Conservation (phyloP, 1,284 basidiomycete genomes). For the Ganoderma resinaceum region DNA sequence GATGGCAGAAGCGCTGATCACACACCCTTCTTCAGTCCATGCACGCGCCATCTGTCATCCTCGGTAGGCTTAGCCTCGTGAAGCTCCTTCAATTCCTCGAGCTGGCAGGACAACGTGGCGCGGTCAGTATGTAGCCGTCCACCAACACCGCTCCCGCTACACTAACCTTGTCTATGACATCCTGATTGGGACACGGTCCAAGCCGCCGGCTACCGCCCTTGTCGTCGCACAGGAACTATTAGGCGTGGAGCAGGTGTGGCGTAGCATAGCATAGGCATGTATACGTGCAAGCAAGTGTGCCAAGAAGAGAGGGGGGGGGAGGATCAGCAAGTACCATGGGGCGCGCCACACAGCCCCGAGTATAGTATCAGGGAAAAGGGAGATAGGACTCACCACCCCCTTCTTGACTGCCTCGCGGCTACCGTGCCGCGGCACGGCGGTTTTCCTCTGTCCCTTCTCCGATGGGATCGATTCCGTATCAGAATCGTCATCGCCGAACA, state of each 20-base stretch:
- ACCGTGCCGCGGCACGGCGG: background rate
- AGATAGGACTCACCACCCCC: slow-evolving; percentile 14
- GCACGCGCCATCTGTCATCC: slow-evolving; percentile 69
- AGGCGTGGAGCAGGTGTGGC: background rate
- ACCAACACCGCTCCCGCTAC: background rate
- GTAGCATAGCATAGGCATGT: background rate
- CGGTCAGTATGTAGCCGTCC: background rate
- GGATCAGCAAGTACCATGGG: no score
- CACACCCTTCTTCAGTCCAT: slow-evolving; percentile 67
- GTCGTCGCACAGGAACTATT: slow-evolving; percentile 70
- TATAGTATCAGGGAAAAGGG: background rate
- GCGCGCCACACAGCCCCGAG: background rate
- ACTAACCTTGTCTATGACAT: slow-evolving; percentile 69
- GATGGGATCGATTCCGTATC: slow-evolving; percentile 15
- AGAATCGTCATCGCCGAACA: slow-evolving; percentile 16
- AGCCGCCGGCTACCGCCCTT: slow-evolving; percentile 42
- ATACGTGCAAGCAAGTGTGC: background rate
- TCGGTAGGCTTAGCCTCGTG: slow-evolving; percentile 62
- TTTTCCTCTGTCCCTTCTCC: background rate
- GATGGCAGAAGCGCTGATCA: background rate
- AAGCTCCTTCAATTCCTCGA: slow-evolving; percentile 65
- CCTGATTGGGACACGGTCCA: slow-evolving; percentile 60
- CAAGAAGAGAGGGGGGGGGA: background rate
- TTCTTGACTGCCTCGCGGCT: slow-evolving; percentile 22
- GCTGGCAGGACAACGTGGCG: slow-evolving; percentile 45